A percentile compares a stretch with the other conserved stretches of the same genome.
Conservation (phyloP, 202 grass and related monocot species). For the Bolboschoenoplectus hybrid region DNA sequence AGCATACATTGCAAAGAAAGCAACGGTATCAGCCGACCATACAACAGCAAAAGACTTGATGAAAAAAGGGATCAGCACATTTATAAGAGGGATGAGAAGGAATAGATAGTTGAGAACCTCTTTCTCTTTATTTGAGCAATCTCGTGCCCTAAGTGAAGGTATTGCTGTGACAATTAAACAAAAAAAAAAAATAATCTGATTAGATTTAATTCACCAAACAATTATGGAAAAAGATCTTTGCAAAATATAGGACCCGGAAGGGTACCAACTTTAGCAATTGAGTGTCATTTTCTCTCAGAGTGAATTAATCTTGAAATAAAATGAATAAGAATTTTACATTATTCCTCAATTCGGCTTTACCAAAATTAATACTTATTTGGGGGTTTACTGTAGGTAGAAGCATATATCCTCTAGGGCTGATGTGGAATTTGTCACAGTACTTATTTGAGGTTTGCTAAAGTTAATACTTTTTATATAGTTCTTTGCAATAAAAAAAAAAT, state of each 20-base stretch:
- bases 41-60: conserved; percentile 88
- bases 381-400: neutral
- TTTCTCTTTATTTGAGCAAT: conserved; percentile 99
- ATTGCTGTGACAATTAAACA: conserved; percentile 62
- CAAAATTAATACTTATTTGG: neutral
- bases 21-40: conserved; percentile 87
- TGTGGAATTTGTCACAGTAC: neutral
- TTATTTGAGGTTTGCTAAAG: neutral
- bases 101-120: conserved; percentile 98
- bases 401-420: neutral
- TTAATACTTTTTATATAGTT: neutral
- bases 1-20: conserved; percentile 89
- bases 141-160: conserved; percentile 91
- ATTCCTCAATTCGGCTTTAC: neutral
- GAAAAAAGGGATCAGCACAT: conserved; percentile 85
- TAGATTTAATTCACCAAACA: neutral
- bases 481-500: neutral
- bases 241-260: neutral
- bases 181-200: conserved; percentile 2
- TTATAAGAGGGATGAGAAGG: conserved; percentile 80
- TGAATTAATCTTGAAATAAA: neutral
- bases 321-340: conserved; percentile 11
- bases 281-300: neutral
- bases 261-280: neutral
- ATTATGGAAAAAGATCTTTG: neutral